Evolutionary conservation across 305 asterid species (phyloP).

Genomic region (Ajuga reptans): DNA sequence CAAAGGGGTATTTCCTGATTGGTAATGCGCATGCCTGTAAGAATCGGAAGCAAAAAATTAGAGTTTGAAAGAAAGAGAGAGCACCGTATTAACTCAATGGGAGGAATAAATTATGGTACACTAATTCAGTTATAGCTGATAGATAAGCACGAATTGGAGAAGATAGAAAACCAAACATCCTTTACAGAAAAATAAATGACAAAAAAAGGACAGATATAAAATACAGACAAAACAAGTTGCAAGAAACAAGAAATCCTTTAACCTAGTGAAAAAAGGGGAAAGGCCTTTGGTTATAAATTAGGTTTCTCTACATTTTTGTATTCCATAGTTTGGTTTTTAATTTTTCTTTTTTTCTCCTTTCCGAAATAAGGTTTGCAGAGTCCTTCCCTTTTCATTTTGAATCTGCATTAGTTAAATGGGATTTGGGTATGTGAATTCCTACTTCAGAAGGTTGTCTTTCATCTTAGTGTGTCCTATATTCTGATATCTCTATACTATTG

Average conservation of each 20-base stretch:
- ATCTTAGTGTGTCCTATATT: background rate
- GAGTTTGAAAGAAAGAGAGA: conserved; percentile 1
- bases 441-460: background rate
- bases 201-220: background rate
- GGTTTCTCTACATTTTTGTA: background rate
- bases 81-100: background rate
- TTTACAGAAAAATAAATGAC: background rate
- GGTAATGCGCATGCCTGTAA: conserved; percentile 88
- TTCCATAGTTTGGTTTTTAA: background rate
- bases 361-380: background rate
- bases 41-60: conserved; percentile 6
- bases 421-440: background rate
- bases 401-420: background rate
- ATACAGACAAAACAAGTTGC: background rate
- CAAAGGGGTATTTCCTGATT: conserved; percentile 83
- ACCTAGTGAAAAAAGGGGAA: background rate
- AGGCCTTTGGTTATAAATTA: background rate
- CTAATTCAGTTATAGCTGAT: background rate
- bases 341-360: background rate
- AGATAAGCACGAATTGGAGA: background rate
- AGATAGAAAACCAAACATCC: background rate
- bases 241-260: background rate
- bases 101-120: background rate
- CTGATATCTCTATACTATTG: background rate
- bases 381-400: background rate